A percentile compares a stretch with the other conserved stretches of the same genome.
phyloP scores from a whole-genome alignment of 768 basidiomycete species.

The Exidia glandulosa region DNA sequence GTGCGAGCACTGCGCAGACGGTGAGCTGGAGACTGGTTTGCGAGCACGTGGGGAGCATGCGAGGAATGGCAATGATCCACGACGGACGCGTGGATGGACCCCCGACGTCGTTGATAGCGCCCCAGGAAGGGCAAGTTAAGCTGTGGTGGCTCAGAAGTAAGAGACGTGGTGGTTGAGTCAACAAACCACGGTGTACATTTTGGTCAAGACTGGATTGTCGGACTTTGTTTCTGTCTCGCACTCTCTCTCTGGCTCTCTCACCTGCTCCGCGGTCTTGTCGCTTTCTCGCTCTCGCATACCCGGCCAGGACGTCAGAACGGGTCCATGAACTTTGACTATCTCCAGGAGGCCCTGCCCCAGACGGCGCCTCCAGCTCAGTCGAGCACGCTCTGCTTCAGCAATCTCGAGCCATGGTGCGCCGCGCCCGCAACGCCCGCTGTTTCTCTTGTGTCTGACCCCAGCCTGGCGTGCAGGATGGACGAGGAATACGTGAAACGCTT shows the following conservation, averaged over 20 bases:
- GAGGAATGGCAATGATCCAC: no score
- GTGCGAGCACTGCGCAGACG: no score
- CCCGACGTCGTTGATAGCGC: no score
- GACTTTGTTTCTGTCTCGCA: not conserved
- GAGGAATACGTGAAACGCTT: conserved; percentile 89
- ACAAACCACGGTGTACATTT: no score
- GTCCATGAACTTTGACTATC: not conserved
- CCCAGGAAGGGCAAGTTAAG: no score
- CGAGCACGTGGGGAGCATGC: no score
- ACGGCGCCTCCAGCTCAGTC: conserved; percentile 15
- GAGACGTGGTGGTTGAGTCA: no score
- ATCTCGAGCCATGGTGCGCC: conserved; percentile 69
- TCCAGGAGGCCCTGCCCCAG: not conserved
- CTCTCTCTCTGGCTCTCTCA: not conserved
- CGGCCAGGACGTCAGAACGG: not conserved
- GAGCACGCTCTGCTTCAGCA: conserved; percentile 69
- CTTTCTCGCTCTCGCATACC: not conserved
- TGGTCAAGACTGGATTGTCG: no score
- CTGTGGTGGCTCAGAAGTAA: no score
- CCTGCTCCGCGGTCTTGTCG: not conserved
- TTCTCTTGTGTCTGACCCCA: not conserved
- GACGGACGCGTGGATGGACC: no score
- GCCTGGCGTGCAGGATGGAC: conserved; percentile 45
- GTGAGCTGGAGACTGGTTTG: no score
- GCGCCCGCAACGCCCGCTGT: not conserved